Percentiles rank a stretch among this genome's conserved stretches.
Evolutionary conservation across 2,329 filamentous ascomycete species (phyloP).

Genomic region (Monosporascus ibericus): DNA sequence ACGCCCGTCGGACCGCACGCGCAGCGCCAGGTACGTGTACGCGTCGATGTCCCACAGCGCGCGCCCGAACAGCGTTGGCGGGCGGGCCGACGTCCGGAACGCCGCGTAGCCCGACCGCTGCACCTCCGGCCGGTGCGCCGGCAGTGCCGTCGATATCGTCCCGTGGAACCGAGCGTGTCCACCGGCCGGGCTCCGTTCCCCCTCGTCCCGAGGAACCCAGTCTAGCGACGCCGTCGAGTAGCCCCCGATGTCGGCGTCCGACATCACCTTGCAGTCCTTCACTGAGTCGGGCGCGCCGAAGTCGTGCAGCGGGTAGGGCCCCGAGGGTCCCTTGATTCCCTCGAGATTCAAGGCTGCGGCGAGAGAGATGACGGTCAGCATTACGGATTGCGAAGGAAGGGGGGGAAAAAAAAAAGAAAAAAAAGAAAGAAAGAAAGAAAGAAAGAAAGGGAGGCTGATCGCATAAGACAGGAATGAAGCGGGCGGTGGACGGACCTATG

Average conservation of each 20-base stretch:
- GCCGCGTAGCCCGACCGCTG: constrained; percentile 82
- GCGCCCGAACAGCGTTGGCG: constrained; percentile 76
- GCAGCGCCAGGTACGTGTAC: constrained; percentile 79
- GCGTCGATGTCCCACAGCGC: constrained; percentile 84
- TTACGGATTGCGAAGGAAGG: constrained; percentile 5
- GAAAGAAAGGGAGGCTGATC: background rate
- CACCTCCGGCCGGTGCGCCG: constrained; percentile 65
- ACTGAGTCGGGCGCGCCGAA: constrained; percentile 50
- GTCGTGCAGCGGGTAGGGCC: constrained; percentile 57
- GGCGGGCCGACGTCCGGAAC: constrained; percentile 76
- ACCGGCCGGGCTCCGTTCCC: no score
- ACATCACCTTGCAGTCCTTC: constrained; percentile 67
- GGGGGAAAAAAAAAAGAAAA: background rate
- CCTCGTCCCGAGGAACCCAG: constrained; percentile 37
- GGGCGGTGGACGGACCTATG: constrained; percentile 38
- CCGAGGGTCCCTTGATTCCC: constrained; percentile 57
- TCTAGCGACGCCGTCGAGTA: constrained; percentile 72
- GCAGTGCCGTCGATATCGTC: constrained; percentile 79
- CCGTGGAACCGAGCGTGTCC: constrained; percentile 77
- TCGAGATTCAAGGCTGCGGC: constrained; percentile 60
- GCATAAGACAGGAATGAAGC: background rate
- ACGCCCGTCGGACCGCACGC: constrained; percentile 83
- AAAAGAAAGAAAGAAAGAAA: background rate
- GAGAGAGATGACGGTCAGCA: background rate
- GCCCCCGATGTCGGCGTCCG: constrained; percentile 80